Evolutionary conservation across 352 stramenopile species (phyloP), one percentile per base, ranked within the genome.

Genomic region (Blastocystis sp.): DNA sequence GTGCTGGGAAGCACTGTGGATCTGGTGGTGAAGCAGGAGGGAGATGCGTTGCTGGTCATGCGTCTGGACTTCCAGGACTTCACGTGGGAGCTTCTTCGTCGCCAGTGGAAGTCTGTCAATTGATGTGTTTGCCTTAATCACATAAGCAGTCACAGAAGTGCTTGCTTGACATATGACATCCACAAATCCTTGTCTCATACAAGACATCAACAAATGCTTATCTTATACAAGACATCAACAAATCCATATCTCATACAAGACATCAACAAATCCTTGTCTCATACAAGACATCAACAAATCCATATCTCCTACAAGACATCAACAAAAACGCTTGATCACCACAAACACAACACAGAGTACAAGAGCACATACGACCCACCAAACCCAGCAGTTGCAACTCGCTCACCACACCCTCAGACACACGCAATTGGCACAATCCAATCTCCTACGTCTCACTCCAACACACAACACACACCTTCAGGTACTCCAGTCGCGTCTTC

Each of bases 301-400:
- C 28, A 34, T 34, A 34, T 34, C 28, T 34, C 28, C 0, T 34
- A 34, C 28, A 60, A 34, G 14, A 60, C 17, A 21, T 42, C 34
- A 17, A 28, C 10, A 28, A 28, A 28, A 69, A 69, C 21, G 11
- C 21, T 38, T 42, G 34, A 24, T 17, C 21, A 69, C 34, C 0
- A 45, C 64, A 48, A 40, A 24, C 34, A 54, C 64, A 74, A 19
- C 34, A 59, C 42, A 76, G 9, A 81, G 10, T 48, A 38, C 59
- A 21, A 28, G 54, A 38, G 45, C 89, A 91, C 38, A 91, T 38
- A 14, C 78, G 61, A 34, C 93, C 93, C n/a, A 97, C 89, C 71
- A 98, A 92, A 0, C 96, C 96, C 87, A 98, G 91, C 59, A 99
- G 93, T 92, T 99, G 96, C 87, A 98, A 89, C 76, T 95, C 89